Evolutionary conservation across 345 rosid genomes (phyloP), one percentile per base, ranked within the genome.

Genomic region (Conringia planisiliqua): DNA sequence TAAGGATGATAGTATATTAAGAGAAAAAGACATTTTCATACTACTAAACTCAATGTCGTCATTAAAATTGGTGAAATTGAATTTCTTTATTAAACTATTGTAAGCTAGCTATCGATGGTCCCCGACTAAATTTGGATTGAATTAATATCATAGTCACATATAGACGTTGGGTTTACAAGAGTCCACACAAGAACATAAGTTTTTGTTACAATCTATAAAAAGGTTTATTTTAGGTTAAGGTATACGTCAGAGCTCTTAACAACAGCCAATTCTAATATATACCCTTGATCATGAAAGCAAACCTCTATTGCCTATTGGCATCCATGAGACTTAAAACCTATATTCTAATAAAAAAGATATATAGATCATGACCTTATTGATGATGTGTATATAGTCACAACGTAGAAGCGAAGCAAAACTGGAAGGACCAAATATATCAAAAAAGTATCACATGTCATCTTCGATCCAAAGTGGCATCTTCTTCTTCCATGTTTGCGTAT

Each of bases 401-500:
- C 20, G 11, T 22, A 22, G 24, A 22, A 13, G 3, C 36, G 35
- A 54, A 9, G 30, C 58, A 52, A 52, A 17, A 26, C 17, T 20
- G 20, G 30, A 20, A 57, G 33, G 11, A 33, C 30, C 12, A 54
- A 9, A 12, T 32, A 0, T 17, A 20, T 70, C 32, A 66, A 66
- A 35, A 32, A 1, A n/a, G n/a, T 24, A 18, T 32, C 10, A 75
- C 57, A 16, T 42, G 26, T 75, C 57, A 4, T 75, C 62, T 67
- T 67, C 62, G 38, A 59, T 75, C 70, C 36, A 35, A 24, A 62
- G 46, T 3, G 73, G 44, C 47, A 39, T 29, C 68, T 10, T 51
- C n/a, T 12, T 68, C 79, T 76, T 76, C 79, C 47, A 69, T 52
- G 42, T 52, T 12, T 61, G 47, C 39, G 48, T 46, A 46, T 70